Percentiles rank a stretch among this genome's conserved stretches.
phyloP scores from a whole-genome alignment of 495 filamentous ascomycete genomes.

The Penicillium subrubescens region DNA sequence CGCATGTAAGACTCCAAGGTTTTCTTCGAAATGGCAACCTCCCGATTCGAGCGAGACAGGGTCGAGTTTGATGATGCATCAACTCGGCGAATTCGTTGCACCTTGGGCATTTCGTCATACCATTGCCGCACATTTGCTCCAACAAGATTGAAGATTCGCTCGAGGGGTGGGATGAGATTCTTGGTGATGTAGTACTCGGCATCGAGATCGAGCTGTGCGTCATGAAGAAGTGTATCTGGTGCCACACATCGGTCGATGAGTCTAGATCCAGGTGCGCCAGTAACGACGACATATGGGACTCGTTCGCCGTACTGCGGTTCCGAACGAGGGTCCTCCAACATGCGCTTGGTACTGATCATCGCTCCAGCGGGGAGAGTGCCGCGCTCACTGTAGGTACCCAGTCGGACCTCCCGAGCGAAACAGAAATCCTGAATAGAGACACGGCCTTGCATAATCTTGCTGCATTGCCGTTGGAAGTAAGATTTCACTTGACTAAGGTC shows the following conservation, averaged over 20 bases:
- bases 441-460: conserved; percentile 86
- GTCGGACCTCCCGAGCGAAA: conserved; percentile 87
- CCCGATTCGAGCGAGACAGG: background rate
- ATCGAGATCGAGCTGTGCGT: conserved; percentile 80
- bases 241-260: conserved; percentile 89
- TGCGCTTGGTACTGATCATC: conserved; percentile 78
- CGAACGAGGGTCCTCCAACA: conserved; percentile 79
- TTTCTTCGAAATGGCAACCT: conserved; percentile 25
- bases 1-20: conserved; percentile 82
- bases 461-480: conserved; percentile 89
- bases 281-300: conserved; percentile 89
- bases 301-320: conserved; percentile 97
- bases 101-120: conserved; percentile 97
- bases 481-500: conserved; percentile 88
- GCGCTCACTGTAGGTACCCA: conserved; percentile 85
- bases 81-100: conserved; percentile 68
- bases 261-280: conserved; percentile 81
- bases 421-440: conserved; percentile 95
- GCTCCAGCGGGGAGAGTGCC: conserved; percentile 83
- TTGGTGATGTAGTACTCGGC: conserved; percentile 96
- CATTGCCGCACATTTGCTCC: conserved; percentile 88
- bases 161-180: conserved; percentile 91
- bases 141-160: conserved; percentile 95
- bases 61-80: conserved; percentile 30
- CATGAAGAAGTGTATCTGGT: conserved; percentile 78